phyloP scores from a whole-genome alignment of 208 protist species.

The Strigomonas culicis region DNA sequence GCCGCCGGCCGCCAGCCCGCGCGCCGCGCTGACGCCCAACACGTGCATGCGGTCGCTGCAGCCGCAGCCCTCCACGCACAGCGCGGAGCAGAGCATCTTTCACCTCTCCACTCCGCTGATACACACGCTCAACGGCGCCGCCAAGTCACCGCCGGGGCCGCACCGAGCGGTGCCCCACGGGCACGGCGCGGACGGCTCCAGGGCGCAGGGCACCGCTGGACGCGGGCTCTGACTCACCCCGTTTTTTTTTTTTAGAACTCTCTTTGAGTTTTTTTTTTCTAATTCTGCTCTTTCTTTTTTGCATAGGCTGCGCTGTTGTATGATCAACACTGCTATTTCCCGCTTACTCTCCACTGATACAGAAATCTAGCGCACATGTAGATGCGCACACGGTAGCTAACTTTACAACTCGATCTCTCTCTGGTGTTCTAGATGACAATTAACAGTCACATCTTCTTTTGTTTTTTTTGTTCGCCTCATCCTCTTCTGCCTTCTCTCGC shows the following conservation, averaged over 20 bases:
- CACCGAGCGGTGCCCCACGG: conserved; percentile 26
- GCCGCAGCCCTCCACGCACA: not conserved
- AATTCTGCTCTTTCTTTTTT: conserved; percentile 9
- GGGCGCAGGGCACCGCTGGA: not conserved
- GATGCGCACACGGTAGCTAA: conserved; percentile 6
- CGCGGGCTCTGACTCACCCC: not conserved
- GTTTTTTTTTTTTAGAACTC: conserved; percentile 12
- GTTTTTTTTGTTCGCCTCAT: not conserved
- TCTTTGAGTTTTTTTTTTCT: conserved; percentile 19
- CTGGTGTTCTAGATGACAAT: not conserved
- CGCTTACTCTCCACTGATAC: too few relatives aligned
- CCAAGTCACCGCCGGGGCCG: not conserved
- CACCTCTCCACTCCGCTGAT: conserved; percentile 50
- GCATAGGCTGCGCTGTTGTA: too few relatives aligned
- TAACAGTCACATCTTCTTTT: not conserved
- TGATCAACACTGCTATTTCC: too few relatives aligned
- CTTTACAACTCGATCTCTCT: conserved; percentile 9
- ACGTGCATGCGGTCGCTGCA: not conserved
- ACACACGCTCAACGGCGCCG: not conserved
- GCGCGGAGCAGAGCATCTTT: conserved; percentile 20
- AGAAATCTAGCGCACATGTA: too few relatives aligned
- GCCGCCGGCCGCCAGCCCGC: not conserved
- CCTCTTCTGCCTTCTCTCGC: not conserved
- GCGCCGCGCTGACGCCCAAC: conserved; percentile 2
- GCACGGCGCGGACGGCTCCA: conserved; percentile 9